phyloP scores from a whole-genome alignment of 495 filamentous ascomycete genomes.

The Aspergillus avenaceus region DNA sequence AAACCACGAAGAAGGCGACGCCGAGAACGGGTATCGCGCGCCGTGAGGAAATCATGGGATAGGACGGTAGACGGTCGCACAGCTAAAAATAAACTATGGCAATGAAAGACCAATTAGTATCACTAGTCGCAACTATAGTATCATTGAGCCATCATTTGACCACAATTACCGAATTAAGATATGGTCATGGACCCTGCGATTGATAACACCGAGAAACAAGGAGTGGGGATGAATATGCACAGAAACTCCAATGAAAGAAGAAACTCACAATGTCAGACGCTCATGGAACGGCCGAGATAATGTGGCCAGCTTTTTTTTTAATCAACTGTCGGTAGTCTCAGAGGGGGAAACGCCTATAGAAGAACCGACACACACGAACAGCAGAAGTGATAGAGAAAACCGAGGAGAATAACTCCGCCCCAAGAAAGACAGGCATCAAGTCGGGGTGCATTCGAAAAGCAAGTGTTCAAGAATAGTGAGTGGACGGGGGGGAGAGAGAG shows the following conservation, averaged over 20 bases:
- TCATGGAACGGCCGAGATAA: no score
- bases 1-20: slow-evolving; percentile 30
- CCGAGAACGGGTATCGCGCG: slow-evolving; percentile 33
- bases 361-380: not conserved
- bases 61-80: not conserved
- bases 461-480: not conserved
- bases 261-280: no score
- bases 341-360: not conserved
- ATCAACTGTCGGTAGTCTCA: no score
- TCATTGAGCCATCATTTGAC: no score
- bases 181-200: no score
- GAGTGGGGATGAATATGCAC: no score
- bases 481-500: not conserved
- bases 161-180: no score
- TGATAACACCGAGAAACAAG: no score
- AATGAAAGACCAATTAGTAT: no score
- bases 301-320: no score
- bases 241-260: no score
- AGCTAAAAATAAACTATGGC: not conserved
- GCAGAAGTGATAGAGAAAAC: not conserved
- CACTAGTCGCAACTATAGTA: no score
- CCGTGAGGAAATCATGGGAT: slow-evolving; percentile 37
- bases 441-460: not conserved
- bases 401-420: not conserved
- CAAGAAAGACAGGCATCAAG: not conserved